Percentiles rank a stretch among this genome's conserved stretches.
phyloP scores from a whole-genome alignment of 2,329 filamentous ascomycete species.

The Graphiopsis chlorocephala region DNA sequence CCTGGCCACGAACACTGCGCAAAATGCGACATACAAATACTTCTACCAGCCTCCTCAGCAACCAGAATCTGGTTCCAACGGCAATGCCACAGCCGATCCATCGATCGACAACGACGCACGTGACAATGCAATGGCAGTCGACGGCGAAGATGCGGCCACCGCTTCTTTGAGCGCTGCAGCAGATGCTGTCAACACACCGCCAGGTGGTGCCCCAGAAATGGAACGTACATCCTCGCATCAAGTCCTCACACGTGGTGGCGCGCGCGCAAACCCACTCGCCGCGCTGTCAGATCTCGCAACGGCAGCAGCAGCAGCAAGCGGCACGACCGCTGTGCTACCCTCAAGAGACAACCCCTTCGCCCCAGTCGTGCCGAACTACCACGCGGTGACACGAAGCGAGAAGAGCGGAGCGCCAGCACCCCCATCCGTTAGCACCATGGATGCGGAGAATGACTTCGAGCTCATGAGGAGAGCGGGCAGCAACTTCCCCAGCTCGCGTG shows the following conservation, averaged over 20 bases:
- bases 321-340: conserved; percentile 33
- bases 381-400: conserved; percentile 47
- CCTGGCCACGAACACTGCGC: conserved; percentile 60
- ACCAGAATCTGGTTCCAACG: conserved; percentile 25
- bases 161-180: conserved; percentile 17
- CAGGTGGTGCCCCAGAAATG: conserved; percentile 50
- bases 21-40: conserved; percentile 56
- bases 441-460: conserved; percentile 49
- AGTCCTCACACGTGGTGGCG: conserved; percentile 50
- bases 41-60: conserved; percentile 51
- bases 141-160: conserved; percentile 25
- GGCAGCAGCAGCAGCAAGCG: conserved; percentile 35
- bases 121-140: conserved; percentile 32
- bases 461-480: conserved; percentile 42
- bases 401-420: conserved; percentile 47
- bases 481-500: conserved; percentile 16
- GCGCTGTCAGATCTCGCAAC: conserved; percentile 56
- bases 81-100: conserved; percentile 29
- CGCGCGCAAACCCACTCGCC: conserved; percentile 47
- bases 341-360: conserved; percentile 41
- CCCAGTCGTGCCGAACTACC: conserved; percentile 45
- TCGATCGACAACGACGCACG: conserved; percentile 21
- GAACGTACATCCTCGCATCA: conserved; percentile 59
- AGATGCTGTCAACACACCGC: conserved; percentile 27
- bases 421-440: conserved; percentile 40